These are phyloP conservation scores for Pyricularia sp. DNA, from an alignment of 2,329 filamentous ascomycete species.

Conservation along the genomic window DNA sequence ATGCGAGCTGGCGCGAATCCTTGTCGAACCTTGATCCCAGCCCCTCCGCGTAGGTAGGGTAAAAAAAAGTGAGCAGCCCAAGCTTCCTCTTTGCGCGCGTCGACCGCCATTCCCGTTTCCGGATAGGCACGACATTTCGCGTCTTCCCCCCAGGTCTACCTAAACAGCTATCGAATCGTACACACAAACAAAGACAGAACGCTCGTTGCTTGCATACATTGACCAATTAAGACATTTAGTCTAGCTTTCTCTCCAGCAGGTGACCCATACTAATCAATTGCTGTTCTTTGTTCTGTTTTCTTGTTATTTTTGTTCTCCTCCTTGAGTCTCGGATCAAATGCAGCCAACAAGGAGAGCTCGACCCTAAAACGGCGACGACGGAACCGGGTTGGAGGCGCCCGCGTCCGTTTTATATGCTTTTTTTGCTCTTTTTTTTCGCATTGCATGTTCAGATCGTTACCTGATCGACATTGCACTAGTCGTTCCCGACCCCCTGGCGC, in stretches of 20 bases:
- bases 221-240: background rate
- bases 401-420: background rate
- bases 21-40: background rate
- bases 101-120: background rate
- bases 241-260: background rate
- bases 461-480: background rate
- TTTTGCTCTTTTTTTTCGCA: background rate
- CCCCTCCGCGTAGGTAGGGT: background rate
- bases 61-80: background rate
- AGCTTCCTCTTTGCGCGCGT: background rate
- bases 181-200: background rate
- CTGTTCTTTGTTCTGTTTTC: background rate
- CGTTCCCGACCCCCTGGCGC: background rate
- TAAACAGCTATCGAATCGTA: background rate
- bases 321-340: background rate
- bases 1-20: background rate
- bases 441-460: background rate
- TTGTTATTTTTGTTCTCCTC: background rate
- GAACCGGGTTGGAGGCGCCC: background rate
- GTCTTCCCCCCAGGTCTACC: background rate
- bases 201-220: background rate
- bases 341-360: background rate
- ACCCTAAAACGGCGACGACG: background rate
- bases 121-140: background rate
- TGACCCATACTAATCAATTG: background rate